A percentile compares a stretch with the other conserved stretches of the same genome.
Conservation (phyloP, 1,139 yeast genomes). For the Zygosaccharomyces sapae region DNA sequence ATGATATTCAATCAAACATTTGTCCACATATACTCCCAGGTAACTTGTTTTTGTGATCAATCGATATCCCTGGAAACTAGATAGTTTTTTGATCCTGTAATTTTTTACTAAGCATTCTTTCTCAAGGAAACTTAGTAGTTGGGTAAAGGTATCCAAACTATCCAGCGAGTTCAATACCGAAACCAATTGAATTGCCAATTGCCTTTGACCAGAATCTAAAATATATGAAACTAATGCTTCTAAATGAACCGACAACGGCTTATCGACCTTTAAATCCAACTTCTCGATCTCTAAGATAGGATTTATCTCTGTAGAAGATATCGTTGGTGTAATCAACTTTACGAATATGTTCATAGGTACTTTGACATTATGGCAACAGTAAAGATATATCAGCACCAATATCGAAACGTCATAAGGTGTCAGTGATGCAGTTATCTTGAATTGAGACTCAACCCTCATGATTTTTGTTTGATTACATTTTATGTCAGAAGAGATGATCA, state of each 20-base stretch:
- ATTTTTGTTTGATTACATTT: background rate
- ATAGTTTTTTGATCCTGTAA: constrained; percentile 6
- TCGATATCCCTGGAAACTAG: constrained; percentile 2
- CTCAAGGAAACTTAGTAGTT: constrained; percentile 14
- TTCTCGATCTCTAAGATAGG: constrained; percentile 17
- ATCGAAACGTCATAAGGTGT: constrained; percentile 32
- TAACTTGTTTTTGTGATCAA: constrained; percentile 22
- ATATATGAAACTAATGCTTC: constrained; percentile 17
- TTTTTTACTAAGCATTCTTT: constrained; percentile 16
- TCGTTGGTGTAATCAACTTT: constrained; percentile 20
- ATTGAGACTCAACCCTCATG: constrained; percentile 5
- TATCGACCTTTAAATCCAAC: constrained; percentile 6
- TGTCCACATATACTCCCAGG: constrained; percentile 21
- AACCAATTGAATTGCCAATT: constrained; percentile 16
- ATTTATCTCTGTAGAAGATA: constrained; percentile 16
- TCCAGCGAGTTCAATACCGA: constrained; percentile 16
- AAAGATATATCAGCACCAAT: constrained; percentile 21
- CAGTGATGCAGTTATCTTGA: constrained; percentile 15
- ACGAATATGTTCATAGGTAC: constrained; percentile 19
- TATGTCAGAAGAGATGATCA: background rate
- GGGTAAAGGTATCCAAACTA: constrained; percentile 15
- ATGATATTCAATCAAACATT: constrained; percentile 17
- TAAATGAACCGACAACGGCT: constrained; percentile 21
- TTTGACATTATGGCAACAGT: constrained; percentile 14
- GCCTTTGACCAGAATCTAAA: constrained; percentile 9